A percentile compares a stretch with the other conserved stretches of the same genome.
Evolutionary conservation across 345 rosid species (phyloP).

Genomic region (Carallia pectinifolia): DNA sequence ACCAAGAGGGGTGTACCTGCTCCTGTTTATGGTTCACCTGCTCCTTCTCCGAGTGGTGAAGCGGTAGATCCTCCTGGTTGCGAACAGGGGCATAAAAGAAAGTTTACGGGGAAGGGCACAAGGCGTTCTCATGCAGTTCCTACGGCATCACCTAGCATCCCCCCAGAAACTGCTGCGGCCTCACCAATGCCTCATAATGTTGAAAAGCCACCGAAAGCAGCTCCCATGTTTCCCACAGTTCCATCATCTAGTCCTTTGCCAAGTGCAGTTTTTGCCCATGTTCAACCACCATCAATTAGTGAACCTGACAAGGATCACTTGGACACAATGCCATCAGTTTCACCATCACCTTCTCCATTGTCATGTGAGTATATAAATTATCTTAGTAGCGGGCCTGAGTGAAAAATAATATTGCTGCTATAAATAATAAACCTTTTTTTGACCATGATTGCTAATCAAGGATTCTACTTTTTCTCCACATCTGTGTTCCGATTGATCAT

Average conservation of each 20-base stretch:
- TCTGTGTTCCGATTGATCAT: too few relatives aligned
- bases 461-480: not conserved
- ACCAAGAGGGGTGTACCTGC: constrained; percentile 31
- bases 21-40: constrained; percentile 35
- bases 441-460: not conserved
- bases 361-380: constrained; percentile 56
- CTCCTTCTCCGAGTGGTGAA: constrained; percentile 39
- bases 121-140: constrained; percentile 24
- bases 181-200: constrained; percentile 33
- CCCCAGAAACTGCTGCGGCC: constrained; percentile 35
- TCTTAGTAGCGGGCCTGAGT: constrained; percentile 21
- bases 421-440: not conserved
- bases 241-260: constrained; percentile 70
- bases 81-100: constrained; percentile 37
- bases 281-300: constrained; percentile 50
- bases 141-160: constrained; percentile 34
- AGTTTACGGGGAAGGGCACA: constrained; percentile 35
- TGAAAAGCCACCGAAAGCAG: constrained; percentile 25
- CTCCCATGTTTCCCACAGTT: constrained; percentile 33
- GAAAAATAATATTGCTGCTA: constrained; percentile 5
- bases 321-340: constrained; percentile 24
- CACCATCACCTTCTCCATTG: constrained; percentile 42
- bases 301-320: constrained; percentile 30
- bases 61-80: constrained; percentile 62
- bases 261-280: constrained; percentile 52